phyloP scores from a whole-genome alignment of 495 filamentous ascomycete species.

The Penicillium bialowiezense region DNA sequence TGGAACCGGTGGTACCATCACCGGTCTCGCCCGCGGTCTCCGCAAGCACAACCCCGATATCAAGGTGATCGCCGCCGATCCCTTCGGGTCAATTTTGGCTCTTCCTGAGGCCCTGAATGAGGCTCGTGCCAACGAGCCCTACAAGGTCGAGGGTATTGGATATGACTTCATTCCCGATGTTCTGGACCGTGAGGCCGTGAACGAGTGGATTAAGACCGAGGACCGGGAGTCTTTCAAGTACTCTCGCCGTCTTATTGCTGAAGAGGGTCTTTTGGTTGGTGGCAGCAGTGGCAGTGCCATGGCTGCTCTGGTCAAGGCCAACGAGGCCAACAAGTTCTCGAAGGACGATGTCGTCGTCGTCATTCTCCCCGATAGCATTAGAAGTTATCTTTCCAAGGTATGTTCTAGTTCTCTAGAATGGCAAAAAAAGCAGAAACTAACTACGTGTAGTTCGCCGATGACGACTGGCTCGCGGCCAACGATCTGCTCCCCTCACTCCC shows the following conservation, averaged over 20 bases:
- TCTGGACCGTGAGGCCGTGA: constrained; percentile 74
- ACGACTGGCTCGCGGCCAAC: constrained; percentile 97
- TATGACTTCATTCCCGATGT: constrained; percentile 98
- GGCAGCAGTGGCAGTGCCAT: constrained; percentile 93
- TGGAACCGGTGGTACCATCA: constrained; percentile 94
- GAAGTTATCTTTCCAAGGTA: constrained; percentile 94
- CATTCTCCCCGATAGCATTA: constrained; percentile 89
- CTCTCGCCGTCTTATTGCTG: constrained; percentile 83
- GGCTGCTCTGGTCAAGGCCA: constrained; percentile 75
- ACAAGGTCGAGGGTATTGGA: constrained; percentile 98
- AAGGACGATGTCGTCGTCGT: constrained; percentile 86
- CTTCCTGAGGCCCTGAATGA: constrained; percentile 74
- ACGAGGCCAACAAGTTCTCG: constrained; percentile 68
- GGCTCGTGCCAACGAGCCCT: constrained; percentile 73
- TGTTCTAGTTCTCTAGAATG: background rate
- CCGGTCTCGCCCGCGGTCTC: constrained; percentile 80
- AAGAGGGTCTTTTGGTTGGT: constrained; percentile 92
- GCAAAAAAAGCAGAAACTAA: constrained; percentile 7
- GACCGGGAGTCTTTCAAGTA: constrained; percentile 89
- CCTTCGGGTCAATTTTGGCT: constrained; percentile 83
- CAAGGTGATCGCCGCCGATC: constrained; percentile 89
- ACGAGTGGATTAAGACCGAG: constrained; percentile 97
- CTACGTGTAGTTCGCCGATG: constrained; percentile 76
- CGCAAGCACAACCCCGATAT: constrained; percentile 80
- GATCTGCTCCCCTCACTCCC: constrained; percentile 69